Evolutionary conservation across 306 rosid species (phyloP).

Genomic region (Psophocarpus tetragonolobus): DNA sequence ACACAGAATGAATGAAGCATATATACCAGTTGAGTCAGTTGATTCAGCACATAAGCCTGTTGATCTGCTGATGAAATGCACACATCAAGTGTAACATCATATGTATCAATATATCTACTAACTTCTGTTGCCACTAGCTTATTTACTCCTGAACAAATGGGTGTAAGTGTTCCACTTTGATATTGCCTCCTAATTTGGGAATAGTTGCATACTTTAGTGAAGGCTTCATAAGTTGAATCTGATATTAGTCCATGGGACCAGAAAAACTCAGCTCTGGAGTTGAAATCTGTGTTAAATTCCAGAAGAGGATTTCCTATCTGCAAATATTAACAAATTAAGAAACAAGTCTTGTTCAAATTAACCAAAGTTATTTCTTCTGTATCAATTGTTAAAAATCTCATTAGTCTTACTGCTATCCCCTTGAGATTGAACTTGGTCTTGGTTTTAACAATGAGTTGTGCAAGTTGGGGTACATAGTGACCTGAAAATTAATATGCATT

Average conservation of each 20-base stretch:
- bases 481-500: conserved; percentile 43
- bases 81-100: conserved; percentile 59
- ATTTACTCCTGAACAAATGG: conserved; percentile 39
- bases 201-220: conserved; percentile 52
- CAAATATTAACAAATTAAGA: background rate
- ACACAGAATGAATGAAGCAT: background rate
- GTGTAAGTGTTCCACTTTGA: conserved; percentile 26
- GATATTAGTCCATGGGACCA: conserved; percentile 79
- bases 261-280: conserved; percentile 53
- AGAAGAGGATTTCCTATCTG: conserved; percentile 80
- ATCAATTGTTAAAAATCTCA: background rate
- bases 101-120: conserved; percentile 33
- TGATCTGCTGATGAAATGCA: conserved; percentile 46
- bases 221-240: conserved; percentile 48
- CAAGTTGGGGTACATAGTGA: conserved; percentile 82
- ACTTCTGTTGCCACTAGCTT: conserved; percentile 34
- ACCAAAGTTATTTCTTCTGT: background rate
- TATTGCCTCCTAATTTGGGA: conserved; percentile 56
- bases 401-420: conserved; percentile 67
- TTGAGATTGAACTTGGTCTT: conserved; percentile 55
- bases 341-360: background rate
- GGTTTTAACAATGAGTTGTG: conserved; percentile 56
- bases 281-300: conserved; percentile 63
- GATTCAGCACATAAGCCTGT: conserved; percentile 45
- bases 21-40: conserved; percentile 48